Percentiles rank a stretch among this genome's conserved stretches.
These are phyloP conservation scores for Solanum sitiens DNA, from an alignment of 257 asterid species.

Conservation along the genomic window DNA sequence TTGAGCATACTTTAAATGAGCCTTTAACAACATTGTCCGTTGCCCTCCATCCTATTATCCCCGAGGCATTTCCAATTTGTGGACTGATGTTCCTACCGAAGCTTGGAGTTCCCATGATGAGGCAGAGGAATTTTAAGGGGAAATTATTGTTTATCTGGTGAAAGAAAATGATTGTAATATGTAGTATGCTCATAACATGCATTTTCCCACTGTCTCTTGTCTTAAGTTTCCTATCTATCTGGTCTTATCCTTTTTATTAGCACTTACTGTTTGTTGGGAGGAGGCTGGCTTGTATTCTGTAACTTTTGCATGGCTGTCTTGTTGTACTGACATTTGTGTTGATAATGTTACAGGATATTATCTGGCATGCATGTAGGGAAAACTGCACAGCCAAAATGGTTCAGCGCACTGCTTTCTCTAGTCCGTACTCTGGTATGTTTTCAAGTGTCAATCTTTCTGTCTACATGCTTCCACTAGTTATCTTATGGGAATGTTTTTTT, in stretches of 20 bases:
- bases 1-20: background rate
- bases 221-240: background rate
- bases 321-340: background rate
- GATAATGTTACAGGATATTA: slow-evolving; percentile 53
- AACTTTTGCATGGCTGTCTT: background rate
- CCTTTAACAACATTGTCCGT: background rate
- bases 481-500: background rate
- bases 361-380: slow-evolving; percentile 52
- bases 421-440: slow-evolving; percentile 54
- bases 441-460: background rate
- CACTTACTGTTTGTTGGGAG: background rate
- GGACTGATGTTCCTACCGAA: background rate
- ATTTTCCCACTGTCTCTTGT: background rate
- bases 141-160: background rate
- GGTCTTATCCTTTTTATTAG: background rate
- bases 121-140: background rate
- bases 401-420: slow-evolving; percentile 50
- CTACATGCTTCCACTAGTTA: background rate
- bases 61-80: background rate
- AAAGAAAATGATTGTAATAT: background rate
- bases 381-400: slow-evolving; percentile 51
- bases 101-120: background rate
- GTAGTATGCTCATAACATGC: background rate
- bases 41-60: background rate
- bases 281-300: background rate